A percentile compares a stretch with the other conserved stretches of the same genome.
These are phyloP conservation scores for Coemansia sp. DNA, from an alignment of 192 early-diverging fungal species.

Conservation along the genomic window DNA sequence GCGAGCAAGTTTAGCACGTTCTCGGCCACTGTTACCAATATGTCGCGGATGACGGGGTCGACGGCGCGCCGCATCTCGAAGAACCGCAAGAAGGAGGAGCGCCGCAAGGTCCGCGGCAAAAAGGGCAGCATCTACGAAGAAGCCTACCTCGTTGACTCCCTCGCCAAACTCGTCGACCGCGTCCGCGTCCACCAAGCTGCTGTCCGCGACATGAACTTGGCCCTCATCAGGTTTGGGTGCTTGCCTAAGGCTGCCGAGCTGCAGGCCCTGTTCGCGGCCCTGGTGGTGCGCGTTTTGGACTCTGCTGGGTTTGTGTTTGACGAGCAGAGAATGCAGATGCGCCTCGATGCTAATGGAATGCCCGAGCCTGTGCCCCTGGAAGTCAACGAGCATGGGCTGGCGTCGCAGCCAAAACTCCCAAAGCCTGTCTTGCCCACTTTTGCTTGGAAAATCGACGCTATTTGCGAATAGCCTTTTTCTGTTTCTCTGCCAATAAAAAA, in stretches of 20 bases:
- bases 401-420: constrained; percentile 21
- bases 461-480: not conserved
- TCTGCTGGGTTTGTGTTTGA: constrained; percentile 57
- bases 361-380: constrained; percentile 26
- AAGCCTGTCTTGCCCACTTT: constrained; percentile 24
- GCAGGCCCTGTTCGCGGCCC: constrained; percentile 51
- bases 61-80: constrained; percentile 54
- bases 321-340: constrained; percentile 33
- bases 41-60: constrained; percentile 64
- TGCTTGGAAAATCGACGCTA: constrained; percentile 22
- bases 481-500: no score
- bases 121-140: constrained; percentile 90
- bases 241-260: constrained; percentile 51
- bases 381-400: constrained; percentile 18
- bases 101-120: constrained; percentile 83
- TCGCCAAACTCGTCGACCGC: constrained; percentile 27
- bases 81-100: constrained; percentile 66
- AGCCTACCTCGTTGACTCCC: constrained; percentile 78
- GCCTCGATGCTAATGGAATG: constrained; percentile 15
- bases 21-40: constrained; percentile 63
- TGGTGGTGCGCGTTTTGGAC: constrained; percentile 49
- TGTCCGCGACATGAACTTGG: constrained; percentile 57
- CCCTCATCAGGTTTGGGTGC: constrained; percentile 53
- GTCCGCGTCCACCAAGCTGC: constrained; percentile 47
- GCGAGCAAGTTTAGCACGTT: constrained; percentile 82